Evolutionary conservation across 2,329 filamentous ascomycete genomes (phyloP).

Genomic region (Colletotrichum sp.): DNA sequence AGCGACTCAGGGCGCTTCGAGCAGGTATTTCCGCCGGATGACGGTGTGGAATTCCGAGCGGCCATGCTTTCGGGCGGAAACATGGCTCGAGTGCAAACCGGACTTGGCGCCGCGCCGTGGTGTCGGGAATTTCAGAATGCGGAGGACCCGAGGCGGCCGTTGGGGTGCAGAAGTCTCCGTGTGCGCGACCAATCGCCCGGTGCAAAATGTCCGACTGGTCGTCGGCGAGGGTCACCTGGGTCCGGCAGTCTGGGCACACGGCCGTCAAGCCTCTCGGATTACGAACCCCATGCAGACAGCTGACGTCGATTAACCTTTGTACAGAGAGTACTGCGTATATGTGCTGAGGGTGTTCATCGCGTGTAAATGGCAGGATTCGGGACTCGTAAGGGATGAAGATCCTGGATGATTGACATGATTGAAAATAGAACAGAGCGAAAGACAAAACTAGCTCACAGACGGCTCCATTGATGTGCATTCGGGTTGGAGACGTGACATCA

Average conservation of each 20-base stretch:
- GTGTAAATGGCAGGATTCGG: background rate
- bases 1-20: background rate
- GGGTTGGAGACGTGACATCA: background rate
- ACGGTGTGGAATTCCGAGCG: background rate
- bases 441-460: background rate
- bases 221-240: background rate
- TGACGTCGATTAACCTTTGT: background rate
- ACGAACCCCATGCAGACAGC: background rate
- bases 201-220: background rate
- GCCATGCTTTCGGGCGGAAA: background rate
- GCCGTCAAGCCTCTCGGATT: background rate
- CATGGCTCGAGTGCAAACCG: background rate
- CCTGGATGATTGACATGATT: background rate
- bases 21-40: background rate
- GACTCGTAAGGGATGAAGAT: constrained; percentile 2
- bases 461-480: background rate
- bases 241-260: background rate
- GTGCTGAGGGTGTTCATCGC: background rate
- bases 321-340: background rate
- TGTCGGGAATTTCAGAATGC: background rate
- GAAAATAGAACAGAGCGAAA: background rate
- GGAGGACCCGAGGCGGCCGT: background rate
- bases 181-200: background rate
- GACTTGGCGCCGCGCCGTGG: background rate
- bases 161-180: background rate